These are phyloP conservation scores for Kwoniella sp. DNA, from an alignment of 768 basidiomycete species.

Conservation along the genomic window DNA sequence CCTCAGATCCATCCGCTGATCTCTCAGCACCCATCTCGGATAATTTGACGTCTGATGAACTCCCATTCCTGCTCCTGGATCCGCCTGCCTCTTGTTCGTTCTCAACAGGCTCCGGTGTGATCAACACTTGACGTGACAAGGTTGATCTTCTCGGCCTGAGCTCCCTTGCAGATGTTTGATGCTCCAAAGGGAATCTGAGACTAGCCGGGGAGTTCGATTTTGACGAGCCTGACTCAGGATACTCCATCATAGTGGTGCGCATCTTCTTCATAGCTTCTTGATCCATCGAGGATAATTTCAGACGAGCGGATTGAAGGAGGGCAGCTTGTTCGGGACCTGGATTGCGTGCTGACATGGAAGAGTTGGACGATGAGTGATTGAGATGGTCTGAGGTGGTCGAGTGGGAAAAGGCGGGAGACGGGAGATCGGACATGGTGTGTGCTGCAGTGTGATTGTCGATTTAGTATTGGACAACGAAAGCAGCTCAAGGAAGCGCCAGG, in stretches of 20 bases:
- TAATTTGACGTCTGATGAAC: background rate
- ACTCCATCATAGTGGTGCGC: conserved; percentile 34
- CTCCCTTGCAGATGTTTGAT: background rate
- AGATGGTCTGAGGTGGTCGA: background rate
- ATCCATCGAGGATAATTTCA: conserved; percentile 38
- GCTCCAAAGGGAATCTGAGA: conserved; percentile 15
- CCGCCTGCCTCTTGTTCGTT: background rate
- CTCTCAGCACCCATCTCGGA: background rate
- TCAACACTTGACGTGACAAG: conserved; percentile 16
- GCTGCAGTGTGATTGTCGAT: background rate
- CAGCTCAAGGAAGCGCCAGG: too few relatives aligned
- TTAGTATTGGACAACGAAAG: too few relatives aligned
- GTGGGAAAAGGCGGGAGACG: background rate
- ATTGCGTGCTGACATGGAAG: background rate
- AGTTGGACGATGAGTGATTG: background rate
- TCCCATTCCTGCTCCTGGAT: background rate
- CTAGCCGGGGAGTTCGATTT: conserved; percentile 26
- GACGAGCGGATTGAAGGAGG: conserved; percentile 33
- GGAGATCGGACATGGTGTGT: background rate
- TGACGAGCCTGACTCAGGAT: conserved; percentile 21
- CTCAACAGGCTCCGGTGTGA: background rate
- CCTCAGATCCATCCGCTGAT: background rate
- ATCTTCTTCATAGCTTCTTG: conserved; percentile 46
- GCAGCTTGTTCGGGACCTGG: conserved; percentile 13
- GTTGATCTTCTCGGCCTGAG: conserved; percentile 33